Evolutionary conservation across 306 rosid species (phyloP), one percentile per base, ranked within the genome.

Genomic region (Pyrus pyrifolia): DNA sequence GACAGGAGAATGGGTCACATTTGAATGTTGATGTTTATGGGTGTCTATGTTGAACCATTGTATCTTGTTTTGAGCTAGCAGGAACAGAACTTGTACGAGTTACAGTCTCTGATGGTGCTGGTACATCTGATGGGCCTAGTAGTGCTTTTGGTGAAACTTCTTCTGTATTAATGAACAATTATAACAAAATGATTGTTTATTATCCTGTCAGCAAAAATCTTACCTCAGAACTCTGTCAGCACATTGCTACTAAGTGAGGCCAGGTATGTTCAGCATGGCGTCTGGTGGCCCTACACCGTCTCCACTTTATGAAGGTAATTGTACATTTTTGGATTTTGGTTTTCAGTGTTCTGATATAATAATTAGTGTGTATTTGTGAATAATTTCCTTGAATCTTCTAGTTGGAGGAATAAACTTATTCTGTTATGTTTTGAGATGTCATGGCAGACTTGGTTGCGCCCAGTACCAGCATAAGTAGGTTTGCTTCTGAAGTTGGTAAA

Each of bases 111-210:
- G 86, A 84, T 65, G 96, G 88, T 78, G 96, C 92, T 73, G 88
- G 93, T 70, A 84, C 94, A 68, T 91, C 97, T 46, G 91, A 81
- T 81, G 86, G 84, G 68, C 62, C 85, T 70, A 84, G 71, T 46
- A 71, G 73, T 76, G 42, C 82, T 80, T 66, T 71, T 81, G 29
- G 45, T 49, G 88, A 85, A 70, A 46, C 86, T 60, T 73, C 85
- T 31, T 58, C 80, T 84, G 76, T 70, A 8, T 88, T 72, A 70
- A 76, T 55, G 11, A 79, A 76, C 82, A 76, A 83, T 67, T 92
- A 83, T 51, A 77, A 60, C 63, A 83, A 60, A 22, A 42, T 51
- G 72, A 40, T 77, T 75, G 76, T 71, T 80, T 81, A 75, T 81
- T 35, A 35, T 35, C 40, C 40, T 35, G 40, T 35, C 40, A 35